Evolutionary conservation across 345 rosid genomes (phyloP).

Genomic region (Hypericum perforatum): DNA sequence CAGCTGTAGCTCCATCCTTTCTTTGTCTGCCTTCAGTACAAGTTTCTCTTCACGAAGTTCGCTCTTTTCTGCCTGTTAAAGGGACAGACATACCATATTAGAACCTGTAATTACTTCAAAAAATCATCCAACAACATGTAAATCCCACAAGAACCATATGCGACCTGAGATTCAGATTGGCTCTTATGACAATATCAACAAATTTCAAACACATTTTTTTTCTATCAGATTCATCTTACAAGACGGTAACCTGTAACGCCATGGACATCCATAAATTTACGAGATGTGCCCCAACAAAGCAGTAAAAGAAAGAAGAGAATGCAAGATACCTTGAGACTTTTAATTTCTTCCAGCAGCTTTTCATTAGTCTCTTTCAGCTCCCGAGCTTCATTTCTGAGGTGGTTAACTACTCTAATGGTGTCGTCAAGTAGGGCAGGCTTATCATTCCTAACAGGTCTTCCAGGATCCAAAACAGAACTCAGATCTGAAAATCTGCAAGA

Average conservation of each 20-base stretch:
- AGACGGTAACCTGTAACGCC: too few species aligned
- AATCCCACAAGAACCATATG: too few species aligned
- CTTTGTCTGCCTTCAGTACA: constrained; percentile 21
- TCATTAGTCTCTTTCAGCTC: constrained; percentile 24
- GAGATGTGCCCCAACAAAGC: too few species aligned
- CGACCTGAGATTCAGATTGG: too few species aligned
- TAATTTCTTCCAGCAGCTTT: constrained; percentile 20
- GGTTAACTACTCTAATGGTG: constrained; percentile 23
- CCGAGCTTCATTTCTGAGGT: constrained; percentile 16
- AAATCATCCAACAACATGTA: not conserved
- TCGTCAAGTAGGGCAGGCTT: constrained; percentile 23
- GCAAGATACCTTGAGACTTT: constrained; percentile 18
- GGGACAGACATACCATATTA: not conserved
- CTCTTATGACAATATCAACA: too few species aligned
- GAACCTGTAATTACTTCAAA: not conserved
- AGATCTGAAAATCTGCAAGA: constrained; percentile 25
- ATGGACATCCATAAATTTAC: too few species aligned
- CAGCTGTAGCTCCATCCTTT: constrained; percentile 23
- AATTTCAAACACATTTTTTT: too few species aligned
- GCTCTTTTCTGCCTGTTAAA: constrained; percentile 22
- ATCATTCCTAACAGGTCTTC: constrained; percentile 18
- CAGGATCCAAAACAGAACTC: constrained; percentile 25
- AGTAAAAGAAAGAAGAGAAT: too few species aligned
- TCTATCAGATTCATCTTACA: too few species aligned
- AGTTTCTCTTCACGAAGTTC: constrained; percentile 29